Conservation (phyloP, 2,329 filamentous ascomycete species). For the Pseudodiploospora longispora region DNA sequence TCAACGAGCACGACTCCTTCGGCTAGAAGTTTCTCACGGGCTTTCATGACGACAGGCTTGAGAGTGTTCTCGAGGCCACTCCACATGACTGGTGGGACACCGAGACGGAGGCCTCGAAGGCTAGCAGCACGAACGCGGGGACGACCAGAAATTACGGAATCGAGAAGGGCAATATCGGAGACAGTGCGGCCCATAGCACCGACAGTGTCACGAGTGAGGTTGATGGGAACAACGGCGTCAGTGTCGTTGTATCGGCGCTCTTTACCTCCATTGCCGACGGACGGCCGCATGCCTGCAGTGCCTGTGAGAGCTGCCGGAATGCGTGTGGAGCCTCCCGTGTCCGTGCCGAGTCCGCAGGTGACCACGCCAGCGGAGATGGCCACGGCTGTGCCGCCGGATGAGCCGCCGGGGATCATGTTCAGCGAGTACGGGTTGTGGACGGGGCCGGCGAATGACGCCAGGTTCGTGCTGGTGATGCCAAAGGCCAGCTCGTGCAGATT, state of each 20-base stretch:
- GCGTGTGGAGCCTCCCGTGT: constrained; percentile 13
- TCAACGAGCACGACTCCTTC: constrained; percentile 9
- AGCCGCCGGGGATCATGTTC: constrained; percentile 13
- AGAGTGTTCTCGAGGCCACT: constrained; percentile 9
- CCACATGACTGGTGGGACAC: constrained; percentile 10
- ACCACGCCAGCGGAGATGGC: constrained; percentile 13
- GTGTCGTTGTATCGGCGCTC: constrained; percentile 10
- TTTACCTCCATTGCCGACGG: constrained; percentile 10
- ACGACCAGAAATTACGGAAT: constrained; percentile 8
- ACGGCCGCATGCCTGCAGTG: constrained; percentile 12
- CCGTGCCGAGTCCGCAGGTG: constrained; percentile 13
- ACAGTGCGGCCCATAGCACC: constrained; percentile 6
- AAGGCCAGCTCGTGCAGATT: constrained; percentile 36
- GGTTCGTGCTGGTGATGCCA: constrained; percentile 13
- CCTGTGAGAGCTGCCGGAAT: constrained; percentile 14
- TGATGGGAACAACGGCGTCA: constrained; percentile 6
- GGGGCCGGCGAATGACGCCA: constrained; percentile 9
- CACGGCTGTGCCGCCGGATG: constrained; percentile 12
- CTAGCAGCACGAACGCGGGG: not conserved
- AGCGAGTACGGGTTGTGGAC: constrained; percentile 11
- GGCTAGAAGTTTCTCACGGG: constrained; percentile 2
- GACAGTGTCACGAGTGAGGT: constrained; percentile 8
- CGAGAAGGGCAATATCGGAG: constrained; percentile 7
- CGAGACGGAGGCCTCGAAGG: constrained; percentile 6
- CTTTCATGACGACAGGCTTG: constrained; percentile 3